Percentiles rank a stretch among this genome's conserved stretches.
These are phyloP conservation scores for Phascolomyces articulosus DNA, from an alignment of 371 early-diverging fungal genomes.

Conservation along the genomic window DNA sequence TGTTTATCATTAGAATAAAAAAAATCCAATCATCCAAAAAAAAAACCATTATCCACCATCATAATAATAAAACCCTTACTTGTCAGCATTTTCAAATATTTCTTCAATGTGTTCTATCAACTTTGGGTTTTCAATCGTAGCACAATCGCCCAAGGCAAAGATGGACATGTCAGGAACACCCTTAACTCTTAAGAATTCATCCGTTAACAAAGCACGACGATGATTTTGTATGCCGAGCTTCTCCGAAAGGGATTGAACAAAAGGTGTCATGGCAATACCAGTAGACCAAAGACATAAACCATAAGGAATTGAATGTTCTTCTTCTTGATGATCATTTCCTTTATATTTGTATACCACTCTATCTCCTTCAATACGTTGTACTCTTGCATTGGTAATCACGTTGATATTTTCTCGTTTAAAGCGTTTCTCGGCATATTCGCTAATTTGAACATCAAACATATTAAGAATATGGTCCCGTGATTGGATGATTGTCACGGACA, in stretches of 20 bases:
- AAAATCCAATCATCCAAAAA: no score
- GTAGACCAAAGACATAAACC: constrained; percentile 89
- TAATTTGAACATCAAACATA: constrained; percentile 76
- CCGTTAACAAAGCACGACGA: constrained; percentile 72
- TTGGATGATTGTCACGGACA: constrained; percentile 71
- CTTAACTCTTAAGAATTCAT: constrained; percentile 70
- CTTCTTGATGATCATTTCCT: constrained; percentile 7
- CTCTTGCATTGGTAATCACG: constrained; percentile 75
- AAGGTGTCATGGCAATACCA: constrained; percentile 78
- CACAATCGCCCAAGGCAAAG: constrained; percentile 90
- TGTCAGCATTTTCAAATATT: constrained; percentile 55
- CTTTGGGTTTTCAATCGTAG: constrained; percentile 76
- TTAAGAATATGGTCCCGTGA: constrained; percentile 80
- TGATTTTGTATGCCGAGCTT: constrained; percentile 59
- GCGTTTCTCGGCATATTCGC: constrained; percentile 68
- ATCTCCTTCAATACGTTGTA: constrained; percentile 57
- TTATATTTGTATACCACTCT: constrained; percentile 36
- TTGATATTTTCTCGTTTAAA: constrained; percentile 77
- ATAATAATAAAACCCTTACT: constrained; percentile 19
- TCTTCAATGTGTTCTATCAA: constrained; percentile 57
- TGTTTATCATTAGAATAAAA: no score
- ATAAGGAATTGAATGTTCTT: constrained; percentile 47
- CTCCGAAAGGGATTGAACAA: constrained; percentile 57
- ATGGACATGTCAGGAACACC: constrained; percentile 66
- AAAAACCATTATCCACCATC: no score